Evolutionary conservation across 371 early-diverging fungal species (phyloP).

Genomic region (Batrachochytrium dendrobatidis): DNA sequence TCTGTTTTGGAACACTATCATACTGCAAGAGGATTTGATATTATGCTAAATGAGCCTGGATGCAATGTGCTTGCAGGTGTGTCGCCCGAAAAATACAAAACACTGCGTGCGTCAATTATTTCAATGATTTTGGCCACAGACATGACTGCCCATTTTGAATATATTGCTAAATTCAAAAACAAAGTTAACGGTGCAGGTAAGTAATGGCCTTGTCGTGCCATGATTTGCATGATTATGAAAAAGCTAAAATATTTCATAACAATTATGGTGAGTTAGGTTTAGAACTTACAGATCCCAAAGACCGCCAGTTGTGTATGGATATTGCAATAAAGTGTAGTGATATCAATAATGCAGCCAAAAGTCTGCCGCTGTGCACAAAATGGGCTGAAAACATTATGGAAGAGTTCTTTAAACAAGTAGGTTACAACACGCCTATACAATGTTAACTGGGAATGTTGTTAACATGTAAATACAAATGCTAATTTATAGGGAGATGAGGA

Average conservation of each 20-base stretch:
- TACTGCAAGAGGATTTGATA: slow-evolving; percentile 68
- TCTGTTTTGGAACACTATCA: slow-evolving; percentile 89
- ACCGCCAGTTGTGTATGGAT: slow-evolving; percentile 34
- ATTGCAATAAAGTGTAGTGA: slow-evolving; percentile 51
- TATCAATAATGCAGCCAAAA: slow-evolving; percentile 46
- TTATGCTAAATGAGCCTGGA: slow-evolving; percentile 39
- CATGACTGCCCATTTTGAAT: slow-evolving; percentile 52
- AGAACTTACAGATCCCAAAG: slow-evolving; percentile 12
- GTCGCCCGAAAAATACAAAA: slow-evolving; percentile 30
- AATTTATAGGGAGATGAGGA: slow-evolving; percentile 37
- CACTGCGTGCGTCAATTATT: slow-evolving; percentile 34
- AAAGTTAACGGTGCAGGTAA: slow-evolving; percentile 17
- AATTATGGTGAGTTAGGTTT: neutral
- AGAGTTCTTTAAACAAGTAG: slow-evolving; percentile 40
- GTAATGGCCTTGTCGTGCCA: neutral
- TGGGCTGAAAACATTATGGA: slow-evolving; percentile 49
- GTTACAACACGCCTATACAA: neutral
- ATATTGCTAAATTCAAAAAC: slow-evolving; percentile 43
- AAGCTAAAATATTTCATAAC: neutral
- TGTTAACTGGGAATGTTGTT: neutral
- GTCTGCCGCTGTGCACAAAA: slow-evolving; percentile 27
- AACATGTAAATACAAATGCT: neutral
- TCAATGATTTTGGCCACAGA: slow-evolving; percentile 46
- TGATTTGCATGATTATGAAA: neutral
- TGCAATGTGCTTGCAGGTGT: slow-evolving; percentile 25